Evolutionary conservation across 106 monocot species (phyloP).

Genomic region (Dioscorea dumetorum): DNA sequence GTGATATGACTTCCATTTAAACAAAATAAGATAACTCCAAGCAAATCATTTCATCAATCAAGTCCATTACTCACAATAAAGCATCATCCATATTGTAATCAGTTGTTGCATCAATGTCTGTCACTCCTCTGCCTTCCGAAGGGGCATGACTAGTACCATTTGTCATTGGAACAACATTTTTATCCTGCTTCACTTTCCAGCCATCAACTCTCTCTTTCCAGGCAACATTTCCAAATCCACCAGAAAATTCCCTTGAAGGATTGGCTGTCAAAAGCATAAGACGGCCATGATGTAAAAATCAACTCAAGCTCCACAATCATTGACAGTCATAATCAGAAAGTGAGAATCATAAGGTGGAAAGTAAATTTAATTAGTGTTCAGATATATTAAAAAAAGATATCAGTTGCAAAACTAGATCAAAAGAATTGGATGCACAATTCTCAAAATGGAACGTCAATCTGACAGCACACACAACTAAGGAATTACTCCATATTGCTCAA

Average conservation of each 20-base stretch:
- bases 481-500: not conserved
- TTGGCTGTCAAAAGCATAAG: constrained; percentile 15
- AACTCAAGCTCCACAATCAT: too few relatives aligned
- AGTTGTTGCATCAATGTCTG: constrained; percentile 10
- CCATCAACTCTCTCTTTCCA: constrained; percentile 28
- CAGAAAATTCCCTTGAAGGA: constrained; percentile 26
- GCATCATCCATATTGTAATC: constrained; percentile 47
- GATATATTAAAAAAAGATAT: too few relatives aligned
- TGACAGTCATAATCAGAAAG: too few relatives aligned
- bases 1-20: too few relatives aligned
- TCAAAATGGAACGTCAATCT: not conserved
- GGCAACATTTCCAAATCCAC: constrained; percentile 17
- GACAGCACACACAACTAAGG: not conserved
- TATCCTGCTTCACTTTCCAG: constrained; percentile 27
- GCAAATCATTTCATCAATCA: too few relatives aligned
- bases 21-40: too few relatives aligned
- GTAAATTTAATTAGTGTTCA: too few relatives aligned
- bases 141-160: constrained; percentile 12
- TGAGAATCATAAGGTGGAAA: too few relatives aligned
- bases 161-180: constrained; percentile 7
- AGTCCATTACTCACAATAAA: constrained; percentile 23
- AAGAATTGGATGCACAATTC: too few relatives aligned
- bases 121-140: constrained; percentile 6
- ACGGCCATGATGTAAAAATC: too few relatives aligned
- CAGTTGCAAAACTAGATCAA: too few relatives aligned